Conservation (phyloP, 306 rosid species). For the Nissolia schottii region DNA sequence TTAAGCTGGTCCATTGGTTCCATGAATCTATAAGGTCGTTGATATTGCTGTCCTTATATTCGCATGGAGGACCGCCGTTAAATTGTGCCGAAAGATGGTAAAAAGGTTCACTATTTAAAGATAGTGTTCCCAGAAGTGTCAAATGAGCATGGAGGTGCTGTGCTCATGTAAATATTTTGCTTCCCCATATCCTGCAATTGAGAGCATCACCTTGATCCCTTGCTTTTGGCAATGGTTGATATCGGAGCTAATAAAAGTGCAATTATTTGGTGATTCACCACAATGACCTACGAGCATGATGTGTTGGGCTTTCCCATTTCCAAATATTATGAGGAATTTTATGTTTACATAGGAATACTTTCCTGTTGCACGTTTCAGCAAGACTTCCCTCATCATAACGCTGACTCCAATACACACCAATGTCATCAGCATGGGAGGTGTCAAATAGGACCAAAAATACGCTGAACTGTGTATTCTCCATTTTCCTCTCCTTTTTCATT, state of each 20-base stretch:
- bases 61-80: conserved; percentile 32
- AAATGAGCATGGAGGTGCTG: conserved; percentile 50
- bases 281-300: conserved; percentile 16
- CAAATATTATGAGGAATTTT: not conserved
- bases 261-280: not conserved
- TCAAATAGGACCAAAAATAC: not conserved
- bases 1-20: conserved; percentile 35
- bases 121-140: not conserved
- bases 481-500: not conserved
- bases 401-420: conserved; percentile 29
- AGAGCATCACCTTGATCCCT: conserved; percentile 29
- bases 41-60: conserved; percentile 17
- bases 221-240: conserved; percentile 17
- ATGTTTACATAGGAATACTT: conserved; percentile 9
- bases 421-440: not conserved
- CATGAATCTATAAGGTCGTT: conserved; percentile 24
- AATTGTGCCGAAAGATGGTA: conserved; percentile 41
- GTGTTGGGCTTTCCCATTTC: not conserved
- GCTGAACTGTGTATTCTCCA: not conserved
- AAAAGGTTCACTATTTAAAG: conserved; percentile 28
- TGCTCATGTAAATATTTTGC: conserved; percentile 23
- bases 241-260: not conserved
- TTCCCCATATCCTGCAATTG: conserved; percentile 3
- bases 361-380: conserved; percentile 18
- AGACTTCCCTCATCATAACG: not conserved